A percentile compares a stretch with the other conserved stretches of the same genome.
phyloP scores from a whole-genome alignment of 176 grass and related monocot genomes.

The Zoysia japonica region DNA sequence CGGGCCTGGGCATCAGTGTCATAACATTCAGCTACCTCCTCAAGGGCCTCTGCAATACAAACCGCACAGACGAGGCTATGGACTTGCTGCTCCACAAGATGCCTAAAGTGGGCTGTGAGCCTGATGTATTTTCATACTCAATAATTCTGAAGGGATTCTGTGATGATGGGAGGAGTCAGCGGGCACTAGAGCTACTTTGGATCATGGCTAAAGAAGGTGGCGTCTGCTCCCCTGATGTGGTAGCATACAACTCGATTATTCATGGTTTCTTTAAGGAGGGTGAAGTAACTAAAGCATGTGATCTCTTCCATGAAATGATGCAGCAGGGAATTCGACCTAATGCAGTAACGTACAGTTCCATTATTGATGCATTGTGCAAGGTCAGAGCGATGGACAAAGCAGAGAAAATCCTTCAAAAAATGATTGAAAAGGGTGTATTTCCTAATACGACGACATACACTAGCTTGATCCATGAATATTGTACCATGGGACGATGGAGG shows the following conservation, averaged over 20 bases:
- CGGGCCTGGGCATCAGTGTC: background rate
- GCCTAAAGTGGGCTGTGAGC: conserved; percentile 31
- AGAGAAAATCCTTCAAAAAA: background rate
- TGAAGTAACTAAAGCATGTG: background rate
- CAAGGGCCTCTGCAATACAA: conserved; percentile 17
- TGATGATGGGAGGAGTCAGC: background rate
- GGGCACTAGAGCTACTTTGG: conserved; percentile 5
- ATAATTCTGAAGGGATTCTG: conserved; percentile 34
- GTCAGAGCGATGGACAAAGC: background rate
- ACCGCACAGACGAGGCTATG: background rate
- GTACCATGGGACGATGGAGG: background rate
- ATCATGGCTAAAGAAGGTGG: background rate
- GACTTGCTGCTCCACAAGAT: conserved; percentile 31
- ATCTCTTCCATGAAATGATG: conserved; percentile 24
- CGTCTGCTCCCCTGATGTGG: background rate
- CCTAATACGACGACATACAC: conserved; percentile 3
- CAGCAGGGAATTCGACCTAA: background rate
- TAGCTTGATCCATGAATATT: background rate
- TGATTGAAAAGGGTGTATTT: background rate
- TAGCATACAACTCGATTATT: background rate
- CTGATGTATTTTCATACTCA: background rate
- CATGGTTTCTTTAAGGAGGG: background rate
- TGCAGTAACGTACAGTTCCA: background rate
- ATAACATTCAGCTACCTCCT: background rate
- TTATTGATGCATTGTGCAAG: background rate